Percentiles rank a stretch among this genome's conserved stretches.
phyloP scores from a whole-genome alignment of 257 asterid genomes.

The Solanum tarapatanum region DNA sequence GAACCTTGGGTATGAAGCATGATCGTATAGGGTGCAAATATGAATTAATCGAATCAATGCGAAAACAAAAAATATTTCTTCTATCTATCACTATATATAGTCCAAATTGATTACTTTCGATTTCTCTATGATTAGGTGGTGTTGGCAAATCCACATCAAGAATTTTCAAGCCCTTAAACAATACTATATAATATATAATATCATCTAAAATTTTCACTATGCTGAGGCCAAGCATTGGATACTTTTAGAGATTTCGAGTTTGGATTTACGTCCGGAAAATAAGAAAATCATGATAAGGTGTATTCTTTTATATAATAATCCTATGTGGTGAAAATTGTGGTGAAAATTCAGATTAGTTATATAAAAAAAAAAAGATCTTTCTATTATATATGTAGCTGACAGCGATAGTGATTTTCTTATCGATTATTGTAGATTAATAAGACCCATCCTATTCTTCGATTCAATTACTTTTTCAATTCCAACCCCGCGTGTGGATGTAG shows the following conservation, averaged over 20 bases:
- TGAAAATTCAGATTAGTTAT: neutral
- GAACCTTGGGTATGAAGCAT: neutral
- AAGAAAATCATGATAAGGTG: neutral
- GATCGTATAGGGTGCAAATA: neutral
- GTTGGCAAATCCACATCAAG: neutral
- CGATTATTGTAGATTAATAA: no score
- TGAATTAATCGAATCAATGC: neutral
- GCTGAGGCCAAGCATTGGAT: neutral
- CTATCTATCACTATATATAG: no score
- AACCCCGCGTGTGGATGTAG: no score
- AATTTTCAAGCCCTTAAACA: neutral
- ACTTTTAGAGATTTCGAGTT: neutral
- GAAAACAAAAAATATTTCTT: neutral
- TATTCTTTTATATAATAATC: neutral
- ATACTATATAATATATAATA: neutral
- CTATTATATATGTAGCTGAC: no score
- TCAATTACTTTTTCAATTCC: no score
- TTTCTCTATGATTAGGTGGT: neutral
- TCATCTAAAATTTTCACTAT: neutral
- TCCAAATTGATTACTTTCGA: neutral
- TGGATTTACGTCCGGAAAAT: fast-evolving
- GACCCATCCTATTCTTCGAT: no score
- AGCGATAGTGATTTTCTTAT: no score
- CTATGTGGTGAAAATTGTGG: neutral
- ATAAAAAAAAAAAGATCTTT: neutral